Conservation (phyloP, 176 grass and related monocot species). For the Cenchrus purpureus region DNA sequence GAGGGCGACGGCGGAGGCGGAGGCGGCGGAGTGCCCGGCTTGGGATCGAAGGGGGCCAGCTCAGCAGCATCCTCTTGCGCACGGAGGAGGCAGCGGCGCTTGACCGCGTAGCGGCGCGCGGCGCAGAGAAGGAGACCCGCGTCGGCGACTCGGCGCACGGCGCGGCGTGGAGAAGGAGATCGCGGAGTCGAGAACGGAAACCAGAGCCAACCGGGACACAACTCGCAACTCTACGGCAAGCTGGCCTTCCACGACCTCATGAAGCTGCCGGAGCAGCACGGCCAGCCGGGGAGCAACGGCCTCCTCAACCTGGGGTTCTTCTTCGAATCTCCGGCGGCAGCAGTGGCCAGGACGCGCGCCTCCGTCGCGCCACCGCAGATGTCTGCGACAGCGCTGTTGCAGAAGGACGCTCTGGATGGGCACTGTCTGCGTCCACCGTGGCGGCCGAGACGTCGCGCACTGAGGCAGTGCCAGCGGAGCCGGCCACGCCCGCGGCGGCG, state of each 20-base stretch:
- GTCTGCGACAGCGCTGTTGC: constrained; percentile 80
- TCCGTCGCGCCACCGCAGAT: constrained; percentile 60
- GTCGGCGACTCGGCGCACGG: too few species aligned
- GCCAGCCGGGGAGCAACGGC: constrained; percentile 25
- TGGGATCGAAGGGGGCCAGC: too few species aligned
- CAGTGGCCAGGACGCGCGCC: constrained; percentile 51
- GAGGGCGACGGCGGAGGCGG: too few species aligned
- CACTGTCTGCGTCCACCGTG: neutral
- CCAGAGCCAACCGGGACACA: constrained; percentile 25
- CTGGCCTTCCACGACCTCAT: constrained; percentile 71
- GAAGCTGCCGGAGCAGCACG: constrained; percentile 70
- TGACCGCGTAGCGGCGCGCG: too few species aligned
- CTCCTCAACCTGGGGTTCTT: constrained; percentile 56
- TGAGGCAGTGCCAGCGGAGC: constrained; percentile 11
- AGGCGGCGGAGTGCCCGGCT: too few species aligned
- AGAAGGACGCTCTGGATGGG: constrained; percentile 87
- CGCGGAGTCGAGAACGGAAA: constrained; percentile 34
- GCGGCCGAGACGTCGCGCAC: constrained; percentile 34
- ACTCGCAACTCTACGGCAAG: constrained; percentile 59
- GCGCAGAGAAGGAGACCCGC: too few species aligned
- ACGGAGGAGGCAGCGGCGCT: too few species aligned
- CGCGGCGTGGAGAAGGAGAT: too few species aligned
- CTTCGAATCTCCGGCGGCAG: constrained; percentile 29
- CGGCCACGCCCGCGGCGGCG: too few species aligned
- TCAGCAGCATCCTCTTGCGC: too few species aligned